phyloP scores from a whole-genome alignment of 768 basidiomycete genomes.

The Cytidiella melzeri region DNA sequence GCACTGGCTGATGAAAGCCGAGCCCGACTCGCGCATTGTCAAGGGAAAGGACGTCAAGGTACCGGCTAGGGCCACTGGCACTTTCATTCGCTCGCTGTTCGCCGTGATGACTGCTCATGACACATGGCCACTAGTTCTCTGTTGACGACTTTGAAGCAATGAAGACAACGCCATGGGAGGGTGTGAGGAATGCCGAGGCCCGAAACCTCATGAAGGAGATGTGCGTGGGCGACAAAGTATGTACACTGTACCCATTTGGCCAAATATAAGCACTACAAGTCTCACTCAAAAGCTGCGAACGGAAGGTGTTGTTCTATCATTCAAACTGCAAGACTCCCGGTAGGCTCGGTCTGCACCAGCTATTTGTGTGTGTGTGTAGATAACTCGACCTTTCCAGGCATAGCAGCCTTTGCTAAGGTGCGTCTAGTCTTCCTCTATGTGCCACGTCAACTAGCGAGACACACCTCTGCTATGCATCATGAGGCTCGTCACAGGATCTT shows the following conservation, averaged over 20 bases:
- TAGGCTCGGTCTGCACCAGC: slow-evolving; percentile 23
- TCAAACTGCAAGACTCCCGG: slow-evolving; percentile 83
- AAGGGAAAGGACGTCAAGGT: slow-evolving; percentile 88
- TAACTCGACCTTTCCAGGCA: slow-evolving; percentile 37
- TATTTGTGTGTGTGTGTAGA: not conserved
- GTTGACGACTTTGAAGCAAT: slow-evolving; percentile 78
- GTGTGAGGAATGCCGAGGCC: slow-evolving; percentile 81
- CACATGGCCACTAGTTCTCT: slow-evolving; percentile 53
- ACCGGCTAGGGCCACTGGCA: slow-evolving; percentile 22
- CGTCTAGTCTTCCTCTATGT: not conserved
- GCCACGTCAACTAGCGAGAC: not conserved
- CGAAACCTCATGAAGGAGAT: slow-evolving; percentile 81
- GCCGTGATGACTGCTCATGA: not conserved
- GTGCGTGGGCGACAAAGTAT: slow-evolving; percentile 67
- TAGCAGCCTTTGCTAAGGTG: slow-evolving; percentile 81
- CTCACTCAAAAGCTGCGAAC: not conserved
- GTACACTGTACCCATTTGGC: slow-evolving; percentile 8
- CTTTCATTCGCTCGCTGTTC: not conserved
- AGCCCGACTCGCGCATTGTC: slow-evolving; percentile 76
- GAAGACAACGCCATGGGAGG: slow-evolving; percentile 76
- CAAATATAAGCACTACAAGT: not conserved
- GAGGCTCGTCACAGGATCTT: too few species aligned
- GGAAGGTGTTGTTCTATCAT: slow-evolving; percentile 78
- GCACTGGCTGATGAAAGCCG: slow-evolving; percentile 79
- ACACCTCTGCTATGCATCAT: too few species aligned